These are phyloP conservation scores for Pichiaceae sp. DNA, from an alignment of 1,139 yeast species.

Conservation along the genomic window DNA sequence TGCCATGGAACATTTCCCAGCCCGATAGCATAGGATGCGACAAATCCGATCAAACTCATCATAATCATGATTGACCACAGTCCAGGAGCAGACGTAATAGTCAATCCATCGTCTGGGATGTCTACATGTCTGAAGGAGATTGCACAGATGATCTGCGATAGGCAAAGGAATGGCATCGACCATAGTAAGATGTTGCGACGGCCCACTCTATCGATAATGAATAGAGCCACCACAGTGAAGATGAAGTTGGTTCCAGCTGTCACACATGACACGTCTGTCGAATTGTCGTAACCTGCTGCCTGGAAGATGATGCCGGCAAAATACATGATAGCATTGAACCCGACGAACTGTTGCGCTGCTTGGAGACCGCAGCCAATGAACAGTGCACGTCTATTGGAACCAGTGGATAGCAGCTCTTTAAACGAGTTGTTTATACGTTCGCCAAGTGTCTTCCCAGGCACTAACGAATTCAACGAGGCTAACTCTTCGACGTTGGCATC, in stretches of 20 bases:
- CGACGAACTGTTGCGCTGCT: conserved; percentile 53
- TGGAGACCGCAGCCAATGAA: conserved; percentile 52
- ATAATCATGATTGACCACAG: conserved; percentile 41
- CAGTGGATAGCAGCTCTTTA: conserved; percentile 33
- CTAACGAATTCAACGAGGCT: conserved; percentile 29
- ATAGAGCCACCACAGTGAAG: conserved; percentile 43
- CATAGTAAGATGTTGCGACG: conserved; percentile 40
- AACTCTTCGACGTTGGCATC: conserved; percentile 39
- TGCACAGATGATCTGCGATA: conserved; percentile 43
- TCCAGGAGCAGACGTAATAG: conserved; percentile 26
- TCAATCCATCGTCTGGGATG: conserved; percentile 20
- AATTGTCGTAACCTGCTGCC: conserved; percentile 44
- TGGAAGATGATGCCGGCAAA: conserved; percentile 50
- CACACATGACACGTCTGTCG: conserved; percentile 50
- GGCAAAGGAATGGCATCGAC: conserved; percentile 40
- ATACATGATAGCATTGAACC: conserved; percentile 55
- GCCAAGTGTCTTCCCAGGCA: conserved; percentile 26
- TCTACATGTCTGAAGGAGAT: conserved; percentile 42
- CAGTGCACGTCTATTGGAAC: conserved; percentile 46
- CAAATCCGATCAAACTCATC: conserved; percentile 40
- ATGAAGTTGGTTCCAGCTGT: conserved; percentile 52
- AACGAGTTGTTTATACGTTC: conserved; percentile 36
- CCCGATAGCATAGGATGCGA: conserved; percentile 49
- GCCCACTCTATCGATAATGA: conserved; percentile 47
- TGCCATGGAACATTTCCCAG: conserved; percentile 59